Base-by-base conservation (phyloP, 768 basidiomycete genomes). In the Psilocybe sp. region DNA sequence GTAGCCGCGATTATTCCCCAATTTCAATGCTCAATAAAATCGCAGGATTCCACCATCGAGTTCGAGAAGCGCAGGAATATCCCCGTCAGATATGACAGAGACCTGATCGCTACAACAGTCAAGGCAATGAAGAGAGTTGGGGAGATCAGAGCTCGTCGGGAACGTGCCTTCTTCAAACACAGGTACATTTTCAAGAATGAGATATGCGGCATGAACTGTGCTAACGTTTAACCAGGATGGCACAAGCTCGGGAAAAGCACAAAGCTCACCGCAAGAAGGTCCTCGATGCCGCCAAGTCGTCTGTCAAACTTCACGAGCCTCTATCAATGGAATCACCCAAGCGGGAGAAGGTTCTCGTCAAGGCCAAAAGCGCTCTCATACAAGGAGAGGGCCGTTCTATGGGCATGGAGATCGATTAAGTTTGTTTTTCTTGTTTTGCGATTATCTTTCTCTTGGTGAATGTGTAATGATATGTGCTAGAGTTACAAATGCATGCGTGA, bases 61-160 rank as follows among this genome's bases (percentile, higher is more conserved):
- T 99, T 99, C 68, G 97, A 99, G 78, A 99, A 99, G 72, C 86
- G 97, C 57, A 83, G 97, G 69, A 98, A 99, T 65, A 85, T 97
- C 14, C 97, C 97, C 20, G 88, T 99, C 51, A 87, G 94, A 63
- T 99, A 99, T 75, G 85, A 98, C 74, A 87, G 97, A 63, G 92
- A 98, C 51, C 72, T 98, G 45, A 75, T 98, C 46, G 81, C 89
- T 65, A 95, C 90, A 2, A 98, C 97, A 9, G 78, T 98, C 68
- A 89, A 89, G 73, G 96, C 93, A 33, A 98, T 99, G 87, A 94
- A 94, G 71, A 81, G 97, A 52, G 75, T 99, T 35, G 85, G 85
- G 55, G 93, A 98, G 71, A 93, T 99, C 74, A 92, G 87, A 68
- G 76, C 81, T 54, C 82, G 86, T 64, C 79, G 97, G 68, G 97